A percentile compares a stretch with the other conserved stretches of the same genome.
phyloP scores from a whole-genome alignment of 192 early-diverging fungal genomes.

The Funneliformis mosseae region DNA sequence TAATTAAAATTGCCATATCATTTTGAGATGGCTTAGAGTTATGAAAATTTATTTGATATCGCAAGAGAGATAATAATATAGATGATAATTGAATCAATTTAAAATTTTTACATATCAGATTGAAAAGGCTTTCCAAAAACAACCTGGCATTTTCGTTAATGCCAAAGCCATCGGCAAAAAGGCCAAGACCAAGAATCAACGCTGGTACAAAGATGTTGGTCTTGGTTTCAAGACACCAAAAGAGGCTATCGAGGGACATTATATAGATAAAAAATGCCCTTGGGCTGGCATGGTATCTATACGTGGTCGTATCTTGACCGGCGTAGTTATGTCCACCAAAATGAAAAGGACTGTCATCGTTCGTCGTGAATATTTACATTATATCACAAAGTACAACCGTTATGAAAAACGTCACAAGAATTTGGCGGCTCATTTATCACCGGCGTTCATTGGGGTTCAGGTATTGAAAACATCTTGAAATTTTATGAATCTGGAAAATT shows the following conservation, averaged over 20 bases:
- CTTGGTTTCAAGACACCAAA: constrained; percentile 99
- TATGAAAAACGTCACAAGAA: constrained; percentile 99
- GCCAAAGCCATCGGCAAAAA: constrained; percentile 73
- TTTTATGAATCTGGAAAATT: constrained; percentile 28
- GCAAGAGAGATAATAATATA: too few species aligned
- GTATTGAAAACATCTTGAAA: constrained; percentile 20
- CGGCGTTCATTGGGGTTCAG: constrained; percentile 87
- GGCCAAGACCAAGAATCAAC: constrained; percentile 68
- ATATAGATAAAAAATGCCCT: constrained; percentile 99
- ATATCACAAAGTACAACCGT: constrained; percentile 99
- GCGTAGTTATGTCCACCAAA: constrained; percentile 91
- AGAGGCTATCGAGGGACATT: constrained; percentile 94
- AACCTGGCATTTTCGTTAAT: constrained; percentile 94
- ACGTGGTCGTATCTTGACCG: constrained; percentile 96
- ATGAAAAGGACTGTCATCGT: constrained; percentile 99
- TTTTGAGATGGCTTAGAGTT: background rate
- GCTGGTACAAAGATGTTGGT: constrained; percentile 99
- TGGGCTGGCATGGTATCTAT: constrained; percentile 96
- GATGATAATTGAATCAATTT: background rate
- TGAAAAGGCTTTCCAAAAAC: constrained; percentile 98
- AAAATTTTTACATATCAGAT: constrained; percentile 53
- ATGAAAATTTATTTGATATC: background rate
- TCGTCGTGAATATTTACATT: constrained; percentile 99
- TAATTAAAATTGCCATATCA: background rate
- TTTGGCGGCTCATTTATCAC: constrained; percentile 94